Percentiles rank a stretch among this genome's conserved stretches.
phyloP scores from a whole-genome alignment of 2,329 filamentous ascomycete species.

The Ciborinia camelliae region DNA sequence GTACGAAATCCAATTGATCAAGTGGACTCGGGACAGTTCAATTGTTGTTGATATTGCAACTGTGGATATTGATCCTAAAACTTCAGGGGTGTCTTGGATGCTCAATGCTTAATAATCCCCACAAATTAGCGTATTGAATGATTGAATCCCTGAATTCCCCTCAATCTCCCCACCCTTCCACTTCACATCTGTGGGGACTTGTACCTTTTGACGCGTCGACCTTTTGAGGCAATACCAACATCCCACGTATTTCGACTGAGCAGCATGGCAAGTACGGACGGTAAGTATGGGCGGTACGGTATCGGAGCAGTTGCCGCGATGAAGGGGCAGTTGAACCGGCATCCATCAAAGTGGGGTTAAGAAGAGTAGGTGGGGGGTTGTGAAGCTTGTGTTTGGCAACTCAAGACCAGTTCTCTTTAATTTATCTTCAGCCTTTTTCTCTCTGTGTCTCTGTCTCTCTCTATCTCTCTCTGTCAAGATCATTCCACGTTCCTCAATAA shows the following conservation, averaged over 20 bases:
- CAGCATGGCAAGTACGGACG: not conserved
- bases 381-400: not conserved
- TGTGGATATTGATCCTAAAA: not conserved
- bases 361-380: not conserved
- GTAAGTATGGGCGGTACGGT: not conserved
- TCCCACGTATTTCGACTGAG: not conserved
- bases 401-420: not conserved
- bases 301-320: not conserved
- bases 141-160: not conserved
- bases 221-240: not conserved
- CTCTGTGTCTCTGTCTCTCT: too few species aligned
- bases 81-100: not conserved
- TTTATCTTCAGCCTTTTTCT: not conserved
- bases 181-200: conserved; percentile 6
- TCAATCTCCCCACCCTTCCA: conserved; percentile 10
- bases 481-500: not conserved
- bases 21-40: not conserved
- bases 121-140: not conserved
- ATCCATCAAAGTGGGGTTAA: not conserved
- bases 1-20: not conserved
- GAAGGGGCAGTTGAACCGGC: conserved; percentile 3
- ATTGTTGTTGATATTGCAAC: conserved; percentile 4
- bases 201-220: not conserved
- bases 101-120: not conserved
- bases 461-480: not conserved